Evolutionary conservation across 352 stramenopile species (phyloP).

Genomic region (Saprolegnia parasitica): DNA sequence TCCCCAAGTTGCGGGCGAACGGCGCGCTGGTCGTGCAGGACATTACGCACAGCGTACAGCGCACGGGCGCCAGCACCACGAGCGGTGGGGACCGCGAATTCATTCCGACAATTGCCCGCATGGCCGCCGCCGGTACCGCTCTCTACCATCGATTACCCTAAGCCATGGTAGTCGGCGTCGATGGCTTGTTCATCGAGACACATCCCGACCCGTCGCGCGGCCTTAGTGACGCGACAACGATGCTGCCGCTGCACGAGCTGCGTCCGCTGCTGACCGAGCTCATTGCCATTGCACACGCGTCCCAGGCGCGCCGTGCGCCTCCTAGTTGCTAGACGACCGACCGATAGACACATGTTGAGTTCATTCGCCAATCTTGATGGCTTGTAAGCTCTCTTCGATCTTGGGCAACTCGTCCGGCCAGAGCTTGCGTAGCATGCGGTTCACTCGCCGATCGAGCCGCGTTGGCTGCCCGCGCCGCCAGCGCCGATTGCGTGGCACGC

Average conservation of each 20-base stretch:
- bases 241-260: conserved; percentile 66
- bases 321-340: background rate
- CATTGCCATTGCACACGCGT: conserved; percentile 57
- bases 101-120: conserved; percentile 78
- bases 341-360: background rate
- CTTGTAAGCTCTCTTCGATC: conserved; percentile 71
- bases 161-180: conserved; percentile 55
- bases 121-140: conserved; percentile 53
- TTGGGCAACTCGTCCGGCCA: conserved; percentile 62
- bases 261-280: conserved; percentile 62
- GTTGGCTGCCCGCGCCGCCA: conserved; percentile 38
- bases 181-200: conserved; percentile 88
- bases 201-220: conserved; percentile 59
- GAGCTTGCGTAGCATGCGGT: conserved; percentile 68
- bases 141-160: background rate
- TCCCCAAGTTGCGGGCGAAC: conserved; percentile 57
- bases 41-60: conserved; percentile 81
- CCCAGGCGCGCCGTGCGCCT: background rate
- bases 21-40: conserved; percentile 79
- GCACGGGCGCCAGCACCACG: conserved; percentile 46
- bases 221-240: conserved; percentile 65
- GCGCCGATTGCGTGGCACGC: conserved; percentile 29
- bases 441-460: conserved; percentile 76
- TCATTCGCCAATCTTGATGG: conserved; percentile 29
- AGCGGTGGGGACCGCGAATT: conserved; percentile 73